Base-by-base conservation (phyloP, 2,329 filamentous ascomycete species). In the Diaporthe ilicicola region DNA sequence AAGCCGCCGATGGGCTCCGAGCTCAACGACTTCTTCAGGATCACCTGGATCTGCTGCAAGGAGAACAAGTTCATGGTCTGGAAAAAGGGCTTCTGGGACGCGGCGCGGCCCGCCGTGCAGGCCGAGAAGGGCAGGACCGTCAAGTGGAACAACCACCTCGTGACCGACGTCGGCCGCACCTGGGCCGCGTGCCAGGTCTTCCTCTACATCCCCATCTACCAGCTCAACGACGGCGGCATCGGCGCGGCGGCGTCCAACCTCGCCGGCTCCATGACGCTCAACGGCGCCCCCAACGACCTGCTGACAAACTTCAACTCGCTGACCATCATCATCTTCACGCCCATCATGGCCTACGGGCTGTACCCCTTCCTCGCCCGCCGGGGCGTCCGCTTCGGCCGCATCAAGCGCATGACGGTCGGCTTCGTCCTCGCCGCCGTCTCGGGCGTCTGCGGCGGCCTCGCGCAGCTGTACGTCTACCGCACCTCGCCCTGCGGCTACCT, bases 1-100 rank as follows among this genome's bases (percentile, higher is more conserved):
- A 84, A 83, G 66, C 86, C 87, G 6, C 91, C 92, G 0, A 86
- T 85, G 44, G 92, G 91, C 19, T 93, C 90, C 0, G 90, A 92
- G 24, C 81, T 93, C 42, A 82, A 84, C 48, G 89, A 90, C 64
- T 87, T 90, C 17, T 78, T 90, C 73, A 88, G 87, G 61, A 84
- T 92, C 54, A 83, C 87, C 69, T 76, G 78, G 1, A 79, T 88
- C 56, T 89, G 88, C 0, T 83, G 88, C 78, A 89, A 89, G 78
- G 86, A 72, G 50, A 81, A 78, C 50, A 76, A 81, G 74, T 87
- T 85, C 75, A 88, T 89, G 75, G 80, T 91, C 74, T 85, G 88
- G 72, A 81, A 82, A 62, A 82, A 83, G 32, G 82, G 83, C 24
- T 87, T 91, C 77, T 92, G 90, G 90, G 82, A 91, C 29, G 81